Evolutionary conservation across 2,329 filamentous ascomycete genomes (phyloP), one percentile per base, ranked within the genome.

Genomic region (Coniochaeta sp.): DNA sequence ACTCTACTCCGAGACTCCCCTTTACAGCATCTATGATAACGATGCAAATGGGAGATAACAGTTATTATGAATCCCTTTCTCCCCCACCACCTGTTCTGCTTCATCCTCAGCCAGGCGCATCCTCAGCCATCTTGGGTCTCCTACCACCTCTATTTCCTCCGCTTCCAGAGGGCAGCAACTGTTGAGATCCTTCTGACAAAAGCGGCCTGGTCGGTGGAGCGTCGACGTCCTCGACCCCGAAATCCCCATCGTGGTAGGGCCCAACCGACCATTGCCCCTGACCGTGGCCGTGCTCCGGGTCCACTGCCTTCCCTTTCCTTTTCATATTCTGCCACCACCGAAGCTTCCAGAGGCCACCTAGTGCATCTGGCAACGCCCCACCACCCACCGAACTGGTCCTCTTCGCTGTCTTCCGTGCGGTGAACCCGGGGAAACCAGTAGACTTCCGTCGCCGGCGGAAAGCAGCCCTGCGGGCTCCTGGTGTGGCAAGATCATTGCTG

Each of bases 341-440:
- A 63, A 86, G 70, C 42, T 79, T 81, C 71, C 80, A 81, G 26
- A 87, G 73, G 1, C 79, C 79, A 5, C 79, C 76, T 0, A 83
- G 68, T 0, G 81, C 77, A 16, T 81, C 79, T 55, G 84, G 82
- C 1, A 81, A 65, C 8, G 75, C 74, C 42, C 71, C 70, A 6
- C 75, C 74, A 42, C 71, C 70, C 24, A 70, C 71, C 2, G 69
- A 67, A 44, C 70, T 44, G 19, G 34, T 57, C 34, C 55, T 69
- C 58, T 71, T 73, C 54, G 74, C 69, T 36, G 74, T 72, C 55
- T 75, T 75, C 42, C 83, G 75, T 6, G 84, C 83, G 5, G 79
- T 82, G 59, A 87, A 84, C 0, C 84, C 83, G 0, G 83, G 83
- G 62, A 88, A 87, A 0, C 84, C 84, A 0, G 82, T 86, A 17